Evolutionary conservation across 148 eudicot genomes (phyloP).

Genomic region (Rheum nobile): DNA sequence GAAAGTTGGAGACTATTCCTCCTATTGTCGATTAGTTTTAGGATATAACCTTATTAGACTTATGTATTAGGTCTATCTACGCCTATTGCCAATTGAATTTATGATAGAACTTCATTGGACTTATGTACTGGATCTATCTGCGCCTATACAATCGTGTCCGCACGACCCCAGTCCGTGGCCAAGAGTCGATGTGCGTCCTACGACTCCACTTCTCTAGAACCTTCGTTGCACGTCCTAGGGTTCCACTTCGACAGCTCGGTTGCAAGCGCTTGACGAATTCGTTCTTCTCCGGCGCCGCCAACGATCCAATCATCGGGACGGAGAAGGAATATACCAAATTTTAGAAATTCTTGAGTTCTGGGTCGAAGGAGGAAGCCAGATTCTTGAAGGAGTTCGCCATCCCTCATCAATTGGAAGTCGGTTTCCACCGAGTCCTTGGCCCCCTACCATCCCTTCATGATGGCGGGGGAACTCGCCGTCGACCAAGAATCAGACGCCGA

Average conservation of each 20-base stretch:
- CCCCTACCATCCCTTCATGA: constrained; percentile 73
- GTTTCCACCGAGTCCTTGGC: constrained; percentile 76
- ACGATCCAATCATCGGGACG: constrained; percentile 30
- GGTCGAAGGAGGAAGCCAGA: constrained; percentile 57
- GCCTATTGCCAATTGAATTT: too few relatives aligned
- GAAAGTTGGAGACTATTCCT: too few relatives aligned
- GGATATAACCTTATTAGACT: too few relatives aligned
- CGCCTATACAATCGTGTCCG: too few relatives aligned
- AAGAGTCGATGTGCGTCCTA: too few relatives aligned
- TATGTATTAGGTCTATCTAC: too few relatives aligned
- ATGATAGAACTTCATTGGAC: too few relatives aligned
- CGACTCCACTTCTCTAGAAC: constrained; percentile 61
- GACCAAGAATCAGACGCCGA: constrained; percentile 9
- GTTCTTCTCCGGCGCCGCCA: constrained; percentile 37
- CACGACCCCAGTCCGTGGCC: too few relatives aligned
- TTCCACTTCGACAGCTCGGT: constrained; percentile 61
- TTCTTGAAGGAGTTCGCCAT: constrained; percentile 68
- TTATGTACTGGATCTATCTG: too few relatives aligned
- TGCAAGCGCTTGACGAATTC: constrained; percentile 64
- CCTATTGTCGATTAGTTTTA: too few relatives aligned
- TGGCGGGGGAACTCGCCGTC: constrained; percentile 26
- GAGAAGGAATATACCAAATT: constrained; percentile 48
- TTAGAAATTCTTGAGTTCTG: constrained; percentile 70
- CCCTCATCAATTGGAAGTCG: constrained; percentile 62
- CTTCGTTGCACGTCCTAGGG: too few relatives aligned